A percentile compares a stretch with the other conserved stretches of the same genome.
phyloP scores from a whole-genome alignment of 306 rosid species.

The Gynostemma pentaphyllum region DNA sequence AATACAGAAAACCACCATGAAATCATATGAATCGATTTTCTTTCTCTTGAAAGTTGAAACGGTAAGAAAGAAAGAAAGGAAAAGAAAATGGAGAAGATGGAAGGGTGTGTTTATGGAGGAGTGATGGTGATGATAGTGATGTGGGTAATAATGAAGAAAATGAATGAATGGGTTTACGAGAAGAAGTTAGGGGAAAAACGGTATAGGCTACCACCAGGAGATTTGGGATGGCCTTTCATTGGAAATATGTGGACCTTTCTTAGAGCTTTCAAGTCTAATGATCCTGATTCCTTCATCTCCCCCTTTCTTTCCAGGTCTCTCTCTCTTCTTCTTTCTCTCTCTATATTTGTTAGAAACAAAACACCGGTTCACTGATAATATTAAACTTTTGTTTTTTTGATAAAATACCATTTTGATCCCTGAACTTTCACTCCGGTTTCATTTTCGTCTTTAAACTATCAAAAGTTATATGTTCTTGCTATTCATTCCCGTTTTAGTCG shows the following conservation, averaged over 20 bases:
- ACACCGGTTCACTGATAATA: too few relatives aligned
- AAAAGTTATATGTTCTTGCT: too few relatives aligned
- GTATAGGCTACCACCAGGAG: slow-evolving; percentile 73
- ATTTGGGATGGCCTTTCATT: slow-evolving; percentile 80
- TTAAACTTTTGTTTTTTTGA: too few relatives aligned
- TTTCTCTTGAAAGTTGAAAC: too few relatives aligned
- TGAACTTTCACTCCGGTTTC: too few relatives aligned
- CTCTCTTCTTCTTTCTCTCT: not conserved
- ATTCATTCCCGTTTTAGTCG: too few relatives aligned
- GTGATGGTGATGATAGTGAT: not conserved
- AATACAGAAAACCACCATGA: not conserved
- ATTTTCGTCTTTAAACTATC: too few relatives aligned
- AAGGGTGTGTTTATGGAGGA: too few relatives aligned
- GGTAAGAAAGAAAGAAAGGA: too few relatives aligned
- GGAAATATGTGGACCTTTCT: slow-evolving; percentile 98
- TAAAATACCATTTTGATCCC: too few relatives aligned
- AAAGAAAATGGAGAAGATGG: not conserved
- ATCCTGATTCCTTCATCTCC: slow-evolving; percentile 72
- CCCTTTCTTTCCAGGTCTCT: slow-evolving; percentile 49
- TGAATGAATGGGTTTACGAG: slow-evolving; percentile 56
- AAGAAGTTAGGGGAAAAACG: slow-evolving; percentile 37
- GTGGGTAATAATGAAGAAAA: slow-evolving; percentile 22
- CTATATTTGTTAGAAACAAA: too few relatives aligned
- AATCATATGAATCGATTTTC: too few relatives aligned
- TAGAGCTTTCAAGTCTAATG: slow-evolving; percentile 62